phyloP scores from a whole-genome alignment of 495 filamentous ascomycete species.

The Talaromyces ruber region DNA sequence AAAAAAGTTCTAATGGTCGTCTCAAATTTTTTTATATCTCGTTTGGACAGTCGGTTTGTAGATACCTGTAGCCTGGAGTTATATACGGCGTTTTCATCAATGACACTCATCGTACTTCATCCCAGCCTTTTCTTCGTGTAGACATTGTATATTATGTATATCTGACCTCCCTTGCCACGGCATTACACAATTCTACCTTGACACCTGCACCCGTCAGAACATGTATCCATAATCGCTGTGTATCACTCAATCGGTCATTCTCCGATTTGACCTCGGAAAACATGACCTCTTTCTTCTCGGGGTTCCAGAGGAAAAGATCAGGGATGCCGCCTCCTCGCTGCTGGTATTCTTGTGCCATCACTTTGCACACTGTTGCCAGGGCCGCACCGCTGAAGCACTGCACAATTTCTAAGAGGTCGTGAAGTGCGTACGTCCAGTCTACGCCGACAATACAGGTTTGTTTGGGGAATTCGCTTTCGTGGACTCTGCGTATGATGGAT shows the following conservation, averaged over 20 bases:
- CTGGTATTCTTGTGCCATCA: slow-evolving; percentile 90
- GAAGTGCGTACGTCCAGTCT: slow-evolving; percentile 78
- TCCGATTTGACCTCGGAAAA: slow-evolving; percentile 91
- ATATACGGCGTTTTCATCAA: neutral
- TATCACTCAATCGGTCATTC: slow-evolving; percentile 94
- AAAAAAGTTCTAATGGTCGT: neutral
- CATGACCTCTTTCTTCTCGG: slow-evolving; percentile 52
- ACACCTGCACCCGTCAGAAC: slow-evolving; percentile 78
- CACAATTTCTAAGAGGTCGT: slow-evolving; percentile 79
- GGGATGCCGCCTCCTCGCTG: slow-evolving; percentile 83
- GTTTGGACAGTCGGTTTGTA: neutral
- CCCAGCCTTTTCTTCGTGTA: neutral
- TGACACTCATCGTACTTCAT: neutral
- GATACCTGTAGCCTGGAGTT: neutral
- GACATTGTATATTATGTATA: neutral
- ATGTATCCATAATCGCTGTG: slow-evolving; percentile 94
- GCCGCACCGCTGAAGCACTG: slow-evolving; percentile 70
- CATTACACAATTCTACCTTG: slow-evolving; percentile 81
- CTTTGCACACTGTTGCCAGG: slow-evolving; percentile 77
- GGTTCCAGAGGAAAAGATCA: slow-evolving; percentile 82
- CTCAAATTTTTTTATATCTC: neutral
- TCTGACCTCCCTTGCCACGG: slow-evolving; percentile 65
- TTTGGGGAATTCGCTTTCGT: slow-evolving; percentile 53
- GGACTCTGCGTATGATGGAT: slow-evolving; percentile 56
- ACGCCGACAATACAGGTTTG: slow-evolving; percentile 82